These are phyloP conservation scores for Coemansia reversa DNA, from an alignment of 192 early-diverging fungal species.

Conservation along the genomic window DNA sequence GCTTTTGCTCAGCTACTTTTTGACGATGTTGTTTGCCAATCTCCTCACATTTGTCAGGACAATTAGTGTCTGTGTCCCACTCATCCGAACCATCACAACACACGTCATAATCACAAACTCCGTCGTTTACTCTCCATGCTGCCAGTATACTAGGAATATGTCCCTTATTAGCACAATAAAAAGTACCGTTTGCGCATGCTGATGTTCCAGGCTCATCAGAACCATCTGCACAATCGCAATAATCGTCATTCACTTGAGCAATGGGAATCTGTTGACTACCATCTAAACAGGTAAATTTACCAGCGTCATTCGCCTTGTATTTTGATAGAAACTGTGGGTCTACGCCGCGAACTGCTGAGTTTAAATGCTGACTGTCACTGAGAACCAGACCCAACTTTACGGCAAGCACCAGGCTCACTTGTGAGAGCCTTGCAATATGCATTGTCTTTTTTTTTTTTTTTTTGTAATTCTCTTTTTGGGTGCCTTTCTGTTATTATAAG, in stretches of 20 bases:
- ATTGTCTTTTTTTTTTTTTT: not conserved
- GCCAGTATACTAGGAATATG: conserved; percentile 68
- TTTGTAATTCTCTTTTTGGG: not conserved
- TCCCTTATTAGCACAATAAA: conserved; percentile 81
- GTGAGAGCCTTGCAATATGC: not conserved
- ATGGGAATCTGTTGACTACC: conserved; percentile 67
- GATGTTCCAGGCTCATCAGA: conserved; percentile 96
- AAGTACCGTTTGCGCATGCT: conserved; percentile 77
- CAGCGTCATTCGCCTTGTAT: conserved; percentile 20
- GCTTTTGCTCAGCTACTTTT: conserved; percentile 26
- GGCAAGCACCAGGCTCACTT: not conserved
- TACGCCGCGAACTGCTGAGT: conserved; percentile 27
- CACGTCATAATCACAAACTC: conserved; percentile 82
- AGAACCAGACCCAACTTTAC: not conserved
- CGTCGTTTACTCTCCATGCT: conserved; percentile 84
- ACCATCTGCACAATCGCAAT: conserved; percentile 94
- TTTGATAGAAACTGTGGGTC: conserved; percentile 20
- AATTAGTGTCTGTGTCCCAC: conserved; percentile 56
- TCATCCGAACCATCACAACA: conserved; percentile 98
- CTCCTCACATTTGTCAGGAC: conserved; percentile 76
- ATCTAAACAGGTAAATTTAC: conserved; percentile 72
- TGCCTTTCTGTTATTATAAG: not conserved
- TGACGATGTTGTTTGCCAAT: conserved; percentile 53
- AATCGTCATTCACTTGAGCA: conserved; percentile 88
- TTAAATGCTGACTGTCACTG: not conserved